Percentiles rank a stretch among this genome's conserved stretches.
These are phyloP conservation scores for Metschnikowia hibisci DNA, from an alignment of 805 yeast genomes.

Conservation along the genomic window DNA sequence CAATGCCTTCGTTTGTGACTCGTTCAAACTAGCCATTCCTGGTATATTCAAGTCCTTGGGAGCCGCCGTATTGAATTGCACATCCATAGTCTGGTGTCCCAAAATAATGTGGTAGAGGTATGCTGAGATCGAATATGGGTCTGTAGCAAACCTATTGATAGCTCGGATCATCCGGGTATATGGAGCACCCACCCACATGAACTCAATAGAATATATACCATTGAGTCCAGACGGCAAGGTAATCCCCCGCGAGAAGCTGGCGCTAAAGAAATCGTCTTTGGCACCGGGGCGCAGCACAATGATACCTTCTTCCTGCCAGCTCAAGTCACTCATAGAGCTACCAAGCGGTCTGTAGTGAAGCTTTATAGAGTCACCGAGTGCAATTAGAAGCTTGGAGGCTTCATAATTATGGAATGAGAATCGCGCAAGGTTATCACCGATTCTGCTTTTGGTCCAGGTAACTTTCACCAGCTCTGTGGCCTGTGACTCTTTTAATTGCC, in stretches of 20 bases:
- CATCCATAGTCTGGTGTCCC: slow-evolving; percentile 71
- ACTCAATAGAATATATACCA: slow-evolving; percentile 74
- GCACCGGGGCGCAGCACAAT: slow-evolving; percentile 70
- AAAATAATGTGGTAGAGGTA: slow-evolving; percentile 72
- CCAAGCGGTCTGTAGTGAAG: slow-evolving; percentile 54
- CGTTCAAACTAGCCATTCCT: slow-evolving; percentile 60
- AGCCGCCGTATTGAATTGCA: slow-evolving; percentile 56
- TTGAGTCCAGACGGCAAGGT: slow-evolving; percentile 58
- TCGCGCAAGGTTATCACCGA: slow-evolving; percentile 62
- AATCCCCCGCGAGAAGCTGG: slow-evolving; percentile 51
- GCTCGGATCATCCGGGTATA: slow-evolving; percentile 84
- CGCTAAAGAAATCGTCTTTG: slow-evolving; percentile 55
- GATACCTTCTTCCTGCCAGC: slow-evolving; percentile 73
- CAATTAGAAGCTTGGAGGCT: slow-evolving; percentile 58
- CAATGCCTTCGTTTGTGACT: slow-evolving; percentile 78
- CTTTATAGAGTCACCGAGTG: slow-evolving; percentile 81
- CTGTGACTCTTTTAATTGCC: slow-evolving; percentile 68
- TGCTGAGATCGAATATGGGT: slow-evolving; percentile 64
- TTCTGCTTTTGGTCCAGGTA: slow-evolving; percentile 67
- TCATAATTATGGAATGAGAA: slow-evolving; percentile 69
- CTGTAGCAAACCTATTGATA: slow-evolving; percentile 64
- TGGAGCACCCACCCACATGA: slow-evolving; percentile 84
- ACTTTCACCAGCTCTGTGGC: slow-evolving; percentile 70
- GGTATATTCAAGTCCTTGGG: slow-evolving; percentile 63
- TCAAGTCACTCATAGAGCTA: slow-evolving; percentile 30